phyloP scores from a whole-genome alignment of 1,139 yeast species.

The Pichia sp. region DNA sequence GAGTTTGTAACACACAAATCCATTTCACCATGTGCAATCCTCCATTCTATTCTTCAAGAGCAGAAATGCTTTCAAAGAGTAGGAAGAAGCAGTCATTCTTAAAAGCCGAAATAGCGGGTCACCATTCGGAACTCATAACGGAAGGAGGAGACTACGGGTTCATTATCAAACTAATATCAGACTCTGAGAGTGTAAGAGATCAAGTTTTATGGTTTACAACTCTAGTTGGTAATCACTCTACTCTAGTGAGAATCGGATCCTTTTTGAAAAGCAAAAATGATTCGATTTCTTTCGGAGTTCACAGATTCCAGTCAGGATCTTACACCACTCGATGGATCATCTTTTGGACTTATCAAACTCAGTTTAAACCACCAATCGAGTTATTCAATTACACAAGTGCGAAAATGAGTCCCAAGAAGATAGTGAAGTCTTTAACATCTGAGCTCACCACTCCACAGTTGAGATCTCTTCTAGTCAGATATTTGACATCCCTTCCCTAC shows the following conservation, averaged over 20 bases:
- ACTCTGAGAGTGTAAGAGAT: constrained; percentile 19
- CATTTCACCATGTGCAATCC: constrained; percentile 40
- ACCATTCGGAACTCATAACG: constrained; percentile 29
- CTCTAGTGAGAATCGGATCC: constrained; percentile 16
- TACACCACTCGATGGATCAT: constrained; percentile 35
- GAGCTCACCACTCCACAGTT: background rate
- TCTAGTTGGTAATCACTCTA: constrained; percentile 31
- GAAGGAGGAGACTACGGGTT: constrained; percentile 37
- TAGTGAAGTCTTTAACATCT: background rate
- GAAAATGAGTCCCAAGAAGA: constrained; percentile 1
- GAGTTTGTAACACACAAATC: too few relatives aligned
- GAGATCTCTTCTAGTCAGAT: background rate
- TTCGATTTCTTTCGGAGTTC: constrained; percentile 26
- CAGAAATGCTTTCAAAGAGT: constrained; percentile 25
- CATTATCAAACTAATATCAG: constrained; percentile 27
- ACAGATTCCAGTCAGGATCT: constrained; percentile 26
- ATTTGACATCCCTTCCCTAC: constrained; percentile 6
- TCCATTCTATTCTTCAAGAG: constrained; percentile 33
- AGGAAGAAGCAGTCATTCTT: constrained; percentile 12
- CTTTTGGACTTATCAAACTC: constrained; percentile 30
- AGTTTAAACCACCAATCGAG: constrained; percentile 13
- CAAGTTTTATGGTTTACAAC: constrained; percentile 32
- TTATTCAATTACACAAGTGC: constrained; percentile 9
- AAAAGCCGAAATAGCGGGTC: constrained; percentile 3
- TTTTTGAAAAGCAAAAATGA: constrained; percentile 16